Evolutionary conservation across 2,329 filamentous ascomycete species (phyloP), one percentile per base, ranked within the genome.

Genomic region (Penicillium sp.): DNA sequence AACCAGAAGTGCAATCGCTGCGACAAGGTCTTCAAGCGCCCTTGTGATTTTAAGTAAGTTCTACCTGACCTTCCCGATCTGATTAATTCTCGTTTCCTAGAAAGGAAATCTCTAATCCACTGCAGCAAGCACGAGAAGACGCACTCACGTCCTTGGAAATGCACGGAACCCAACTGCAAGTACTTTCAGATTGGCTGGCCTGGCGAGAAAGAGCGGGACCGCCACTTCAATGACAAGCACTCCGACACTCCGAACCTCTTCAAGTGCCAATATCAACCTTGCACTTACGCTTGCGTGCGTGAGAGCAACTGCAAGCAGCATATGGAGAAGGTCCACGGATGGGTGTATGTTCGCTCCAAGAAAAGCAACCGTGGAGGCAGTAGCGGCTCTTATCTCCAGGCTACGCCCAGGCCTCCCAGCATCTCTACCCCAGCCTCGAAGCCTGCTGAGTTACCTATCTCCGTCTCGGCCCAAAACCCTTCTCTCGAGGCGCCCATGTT

Each of bases 121-220:
- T 12, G 16, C 34, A 38, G 91, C 61, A 97, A 97, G 80, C 94
- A 99, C 75, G n/a, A n/a, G n/a, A n/a, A n/a, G n/a, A n/a, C n/a
- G n/a, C n/a, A n/a, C n/a, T n/a, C n/a, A n/a, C n/a, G 89, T 33
- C 94, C 93, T 9, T 96, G 89, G 88, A 99, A 99, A 79, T 99
- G 94, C 74, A 82, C 85, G 6, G 79, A 89, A 21, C 68, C 82
- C 39, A 85, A 83, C 42, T 97, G 94, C 88, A 95, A 95, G 70
- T 97, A 96, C 73, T 85, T 89, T 70, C 83, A 87, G 31, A 85
- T 89, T 64, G 94, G 94, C 45, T 97, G 93, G 89, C 93, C 94
- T 4, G 97, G 93, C 0, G 92, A 97, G 75, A 97, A 99, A 76
- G 94, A 97, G 76, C 89, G 92, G 74, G 92, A 96, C 64, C 89